Evolutionary conservation across 495 filamentous ascomycete species (phyloP).

Genomic region (Hypoxylon lienhwacheense): DNA sequence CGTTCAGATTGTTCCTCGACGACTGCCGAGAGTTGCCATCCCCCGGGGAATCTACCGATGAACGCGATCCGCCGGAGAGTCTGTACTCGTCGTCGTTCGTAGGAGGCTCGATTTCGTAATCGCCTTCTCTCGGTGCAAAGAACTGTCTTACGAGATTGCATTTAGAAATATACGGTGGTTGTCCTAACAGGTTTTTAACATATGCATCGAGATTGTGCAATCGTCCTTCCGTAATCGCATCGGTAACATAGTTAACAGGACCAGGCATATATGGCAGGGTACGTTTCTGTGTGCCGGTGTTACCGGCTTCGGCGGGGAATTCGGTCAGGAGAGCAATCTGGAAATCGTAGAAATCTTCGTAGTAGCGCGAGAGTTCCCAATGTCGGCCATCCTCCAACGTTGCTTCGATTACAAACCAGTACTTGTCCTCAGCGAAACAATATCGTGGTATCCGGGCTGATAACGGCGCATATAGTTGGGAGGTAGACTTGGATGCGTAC

Average conservation of each 20-base stretch:
- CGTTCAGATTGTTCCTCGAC: constrained; percentile 69
- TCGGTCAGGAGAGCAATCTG: constrained; percentile 93
- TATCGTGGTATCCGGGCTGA: constrained; percentile 88
- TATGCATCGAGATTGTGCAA: constrained; percentile 92
- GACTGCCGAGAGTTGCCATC: constrained; percentile 71
- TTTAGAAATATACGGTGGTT: constrained; percentile 79
- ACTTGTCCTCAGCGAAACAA: constrained; percentile 95
- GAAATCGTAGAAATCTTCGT: constrained; percentile 99
- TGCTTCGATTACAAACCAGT: constrained; percentile 97
- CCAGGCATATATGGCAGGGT: constrained; percentile 98
- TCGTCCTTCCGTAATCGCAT: constrained; percentile 91
- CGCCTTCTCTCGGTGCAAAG: constrained; percentile 85
- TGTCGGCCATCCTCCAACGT: constrained; percentile 86
- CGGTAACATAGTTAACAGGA: constrained; percentile 95
- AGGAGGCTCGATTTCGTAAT: constrained; percentile 84
- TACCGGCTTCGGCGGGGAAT: constrained; percentile 90
- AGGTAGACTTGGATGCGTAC: constrained; percentile 44
- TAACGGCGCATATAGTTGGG: constrained; percentile 56
- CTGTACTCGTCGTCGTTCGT: constrained; percentile 68
- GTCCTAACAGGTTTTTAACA: constrained; percentile 82
- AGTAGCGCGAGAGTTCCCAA: constrained; percentile 91
- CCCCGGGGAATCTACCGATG: constrained; percentile 59
- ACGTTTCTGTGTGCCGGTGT: constrained; percentile 71
- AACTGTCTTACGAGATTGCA: constrained; percentile 83
- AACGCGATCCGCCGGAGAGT: constrained; percentile 70